Conservation (phyloP, 192 early-diverging fungal genomes). For the Coemansia erecta region DNA sequence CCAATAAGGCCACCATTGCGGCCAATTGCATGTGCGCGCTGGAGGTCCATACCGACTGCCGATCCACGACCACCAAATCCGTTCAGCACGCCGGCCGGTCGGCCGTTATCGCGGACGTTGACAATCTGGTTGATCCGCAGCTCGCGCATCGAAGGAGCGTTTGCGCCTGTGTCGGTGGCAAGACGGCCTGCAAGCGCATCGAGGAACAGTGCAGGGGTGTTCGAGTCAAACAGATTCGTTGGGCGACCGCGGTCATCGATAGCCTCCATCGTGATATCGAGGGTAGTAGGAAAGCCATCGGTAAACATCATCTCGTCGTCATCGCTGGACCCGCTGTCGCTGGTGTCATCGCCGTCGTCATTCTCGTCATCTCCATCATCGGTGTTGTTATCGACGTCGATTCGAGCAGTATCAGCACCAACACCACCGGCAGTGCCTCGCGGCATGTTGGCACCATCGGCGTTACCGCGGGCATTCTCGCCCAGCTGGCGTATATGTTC, state of each 20-base stretch:
- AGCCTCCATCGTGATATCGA: conserved; percentile 49
- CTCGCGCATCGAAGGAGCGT: neutral
- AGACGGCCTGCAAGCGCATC: conserved; percentile 23
- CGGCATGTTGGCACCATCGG: neutral
- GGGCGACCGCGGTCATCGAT: conserved; percentile 21
- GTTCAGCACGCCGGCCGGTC: conserved; percentile 25
- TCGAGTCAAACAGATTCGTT: neutral
- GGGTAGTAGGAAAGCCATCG: conserved; percentile 20
- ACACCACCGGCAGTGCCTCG: conserved; percentile 3
- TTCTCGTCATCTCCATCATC: conserved; percentile 7
- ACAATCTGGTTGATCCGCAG: conserved; percentile 8
- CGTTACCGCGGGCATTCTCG: conserved; percentile 1
- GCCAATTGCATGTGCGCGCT: conserved; percentile 26
- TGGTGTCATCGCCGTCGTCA: conserved; percentile 9
- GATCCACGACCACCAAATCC: conserved; percentile 9
- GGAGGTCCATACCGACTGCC: conserved; percentile 17
- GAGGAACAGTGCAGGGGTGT: conserved; percentile 15
- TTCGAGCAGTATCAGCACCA: neutral
- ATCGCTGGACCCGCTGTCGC: conserved; percentile 11
- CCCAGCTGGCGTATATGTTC: conserved; percentile 1
- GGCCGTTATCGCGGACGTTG: conserved; percentile 12
- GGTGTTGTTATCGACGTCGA: neutral
- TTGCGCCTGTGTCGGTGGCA: conserved; percentile 8
- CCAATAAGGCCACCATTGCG: conserved; percentile 19
- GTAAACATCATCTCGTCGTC: conserved; percentile 36